A percentile compares a stretch with the other conserved stretches of the same genome.
Conservation (phyloP, 768 basidiomycete species). For the Auriscalpium vulgare region DNA sequence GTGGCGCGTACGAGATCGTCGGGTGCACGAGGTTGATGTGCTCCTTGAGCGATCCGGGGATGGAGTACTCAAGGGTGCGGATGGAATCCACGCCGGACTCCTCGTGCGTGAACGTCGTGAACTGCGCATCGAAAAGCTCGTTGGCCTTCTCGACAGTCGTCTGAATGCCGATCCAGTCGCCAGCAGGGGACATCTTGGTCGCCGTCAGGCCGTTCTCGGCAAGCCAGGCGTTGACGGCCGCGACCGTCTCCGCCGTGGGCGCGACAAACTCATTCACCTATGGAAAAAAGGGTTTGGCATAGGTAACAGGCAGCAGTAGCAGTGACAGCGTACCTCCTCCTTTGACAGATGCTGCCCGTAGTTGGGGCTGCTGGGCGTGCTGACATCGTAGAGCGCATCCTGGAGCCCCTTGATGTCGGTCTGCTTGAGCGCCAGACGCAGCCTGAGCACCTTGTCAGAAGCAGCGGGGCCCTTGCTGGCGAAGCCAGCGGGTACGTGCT, state of each 20-base stretch:
- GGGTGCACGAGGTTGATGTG: slow-evolving; percentile 27
- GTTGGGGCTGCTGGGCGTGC: no score
- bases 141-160: slow-evolving; percentile 28
- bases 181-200: slow-evolving; percentile 17
- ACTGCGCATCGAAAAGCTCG: slow-evolving; percentile 27
- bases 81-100: slow-evolving; percentile 21
- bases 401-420: no score
- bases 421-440: no score
- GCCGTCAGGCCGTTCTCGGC: slow-evolving; percentile 20
- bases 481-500: no score
- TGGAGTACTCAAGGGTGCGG: slow-evolving; percentile 30
- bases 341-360: no score
- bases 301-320: no score
- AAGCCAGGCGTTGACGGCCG: slow-evolving; percentile 22
- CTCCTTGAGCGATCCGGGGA: slow-evolving; percentile 24
- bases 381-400: no score
- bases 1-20: slow-evolving; percentile 17
- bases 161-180: slow-evolving; percentile 29
- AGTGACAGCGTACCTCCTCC: no score
- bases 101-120: slow-evolving; percentile 25
- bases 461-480: no score
- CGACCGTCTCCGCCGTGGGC: slow-evolving; percentile 20
- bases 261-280: slow-evolving; percentile 11
- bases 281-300: no score
- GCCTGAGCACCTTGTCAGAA: no score